phyloP scores from a whole-genome alignment of 306 rosid genomes.

The Lathyrus tuberosus region DNA sequence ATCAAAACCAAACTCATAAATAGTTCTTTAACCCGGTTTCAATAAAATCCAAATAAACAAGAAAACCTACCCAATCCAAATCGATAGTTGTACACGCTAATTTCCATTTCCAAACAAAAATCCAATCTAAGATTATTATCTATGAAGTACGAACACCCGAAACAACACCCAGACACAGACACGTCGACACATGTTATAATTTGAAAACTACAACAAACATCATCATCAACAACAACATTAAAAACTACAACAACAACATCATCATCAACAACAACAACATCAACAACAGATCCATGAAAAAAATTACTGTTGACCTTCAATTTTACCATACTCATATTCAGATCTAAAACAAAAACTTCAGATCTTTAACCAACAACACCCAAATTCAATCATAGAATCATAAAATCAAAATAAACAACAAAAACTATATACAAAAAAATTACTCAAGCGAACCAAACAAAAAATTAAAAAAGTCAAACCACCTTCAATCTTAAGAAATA shows the following conservation, averaged over 20 bases:
- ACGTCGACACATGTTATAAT: too few relatives aligned
- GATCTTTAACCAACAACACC: background rate
- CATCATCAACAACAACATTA: background rate
- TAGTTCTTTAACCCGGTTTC: background rate
- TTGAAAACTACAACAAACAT: background rate
- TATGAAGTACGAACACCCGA: too few relatives aligned
- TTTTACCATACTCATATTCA: slow-evolving; percentile 5
- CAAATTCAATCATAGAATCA: slow-evolving; percentile 7
- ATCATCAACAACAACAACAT: background rate
- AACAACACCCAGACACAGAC: too few relatives aligned
- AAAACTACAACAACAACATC: background rate
- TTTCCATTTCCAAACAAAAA: too few relatives aligned
- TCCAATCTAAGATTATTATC: background rate
- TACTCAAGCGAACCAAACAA: background rate
- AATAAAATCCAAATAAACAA: background rate
- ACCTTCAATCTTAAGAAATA: background rate
- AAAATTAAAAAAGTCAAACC: slow-evolving; percentile 20
- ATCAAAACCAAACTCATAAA: background rate
- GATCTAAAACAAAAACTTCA: slow-evolving; percentile 30
- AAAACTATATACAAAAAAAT: background rate
- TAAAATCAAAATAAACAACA: slow-evolving; percentile 1
- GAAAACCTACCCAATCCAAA: background rate
- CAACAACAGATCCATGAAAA: background rate
- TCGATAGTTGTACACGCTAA: background rate
- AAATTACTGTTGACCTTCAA: background rate